Percentiles rank a stretch among this genome's conserved stretches.
Evolutionary conservation across 2,329 filamentous ascomycete species (phyloP).

Genomic region (Penicillium paneum): DNA sequence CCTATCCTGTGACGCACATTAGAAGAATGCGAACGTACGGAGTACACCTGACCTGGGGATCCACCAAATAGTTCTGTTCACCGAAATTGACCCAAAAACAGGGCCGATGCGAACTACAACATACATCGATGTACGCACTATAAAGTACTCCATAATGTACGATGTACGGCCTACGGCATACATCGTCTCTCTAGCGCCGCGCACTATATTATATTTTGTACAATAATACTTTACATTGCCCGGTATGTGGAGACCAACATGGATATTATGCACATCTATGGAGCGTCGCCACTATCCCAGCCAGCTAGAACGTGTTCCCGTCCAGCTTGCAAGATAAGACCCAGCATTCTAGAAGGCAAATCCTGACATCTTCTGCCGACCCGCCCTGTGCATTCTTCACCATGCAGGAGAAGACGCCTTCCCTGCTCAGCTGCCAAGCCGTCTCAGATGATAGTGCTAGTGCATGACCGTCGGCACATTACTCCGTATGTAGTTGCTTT

Average conservation of each 20-base stretch:
- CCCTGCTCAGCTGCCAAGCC: not conserved
- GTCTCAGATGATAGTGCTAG: not conserved
- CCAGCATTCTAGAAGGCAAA: not conserved
- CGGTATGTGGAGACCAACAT: not conserved
- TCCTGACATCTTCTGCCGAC: not conserved
- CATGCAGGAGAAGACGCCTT: not conserved
- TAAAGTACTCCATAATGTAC: not conserved
- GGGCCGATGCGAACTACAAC: not conserved
- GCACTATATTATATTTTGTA: not conserved
- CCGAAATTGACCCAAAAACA: not conserved
- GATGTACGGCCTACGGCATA: not conserved
- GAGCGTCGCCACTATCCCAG: not conserved
- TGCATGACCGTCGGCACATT: not conserved
- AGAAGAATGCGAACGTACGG: not conserved
- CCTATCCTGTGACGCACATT: not conserved
- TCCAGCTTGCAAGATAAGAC: not conserved
- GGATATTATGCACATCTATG: not conserved
- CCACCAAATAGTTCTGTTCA: not conserved
- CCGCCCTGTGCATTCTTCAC: conserved; percentile 1
- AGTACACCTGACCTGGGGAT: not conserved
- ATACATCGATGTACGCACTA: not conserved
- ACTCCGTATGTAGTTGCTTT: not conserved
- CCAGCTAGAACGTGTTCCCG: not conserved
- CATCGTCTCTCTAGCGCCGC: not conserved
- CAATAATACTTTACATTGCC: not conserved